Percentiles rank a stretch among this genome's conserved stretches.
phyloP scores from a whole-genome alignment of 306 rosid species.

The Begonia masoniana region DNA sequence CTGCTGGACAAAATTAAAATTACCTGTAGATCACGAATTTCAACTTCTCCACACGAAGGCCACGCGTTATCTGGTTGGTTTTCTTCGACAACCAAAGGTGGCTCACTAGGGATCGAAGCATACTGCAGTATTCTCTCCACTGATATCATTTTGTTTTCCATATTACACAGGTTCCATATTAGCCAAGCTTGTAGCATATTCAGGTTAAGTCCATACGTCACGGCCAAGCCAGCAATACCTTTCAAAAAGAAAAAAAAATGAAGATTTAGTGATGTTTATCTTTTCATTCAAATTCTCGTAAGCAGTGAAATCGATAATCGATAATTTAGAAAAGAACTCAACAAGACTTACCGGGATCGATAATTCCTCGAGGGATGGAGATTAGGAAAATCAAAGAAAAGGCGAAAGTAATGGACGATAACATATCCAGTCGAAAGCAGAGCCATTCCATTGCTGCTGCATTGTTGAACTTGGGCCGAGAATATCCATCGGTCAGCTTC shows the following conservation, averaged over 20 bases:
- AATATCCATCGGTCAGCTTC: slow-evolving; percentile 44
- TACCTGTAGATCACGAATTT: slow-evolving; percentile 64
- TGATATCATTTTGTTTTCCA: slow-evolving; percentile 79
- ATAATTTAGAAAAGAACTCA: neutral
- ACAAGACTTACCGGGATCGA: slow-evolving; percentile 37
- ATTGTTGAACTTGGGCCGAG: slow-evolving; percentile 37
- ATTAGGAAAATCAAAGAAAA: slow-evolving; percentile 44
- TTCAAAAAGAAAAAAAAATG: slow-evolving; percentile 2
- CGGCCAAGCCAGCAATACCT: slow-evolving; percentile 82
- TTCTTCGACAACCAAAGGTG: slow-evolving; percentile 51
- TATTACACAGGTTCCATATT: slow-evolving; percentile 39
- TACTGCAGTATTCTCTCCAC: slow-evolving; percentile 80
- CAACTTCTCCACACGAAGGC: slow-evolving; percentile 67
- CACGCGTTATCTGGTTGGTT: slow-evolving; percentile 45
- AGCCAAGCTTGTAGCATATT: slow-evolving; percentile 31
- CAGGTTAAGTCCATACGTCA: slow-evolving; percentile 68
- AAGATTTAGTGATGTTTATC: neutral
- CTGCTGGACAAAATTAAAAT: neutral
- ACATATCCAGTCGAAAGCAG: slow-evolving; percentile 43
- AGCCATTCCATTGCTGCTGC: slow-evolving; percentile 58
- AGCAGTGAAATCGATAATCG: neutral
- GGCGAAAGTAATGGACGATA: slow-evolving; percentile 45
- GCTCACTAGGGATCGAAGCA: slow-evolving; percentile 58
- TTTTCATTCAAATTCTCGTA: neutral
- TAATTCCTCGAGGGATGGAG: slow-evolving; percentile 39